phyloP scores from a whole-genome alignment of 2,329 filamentous ascomycete genomes.

The Thelonectria blattea region DNA sequence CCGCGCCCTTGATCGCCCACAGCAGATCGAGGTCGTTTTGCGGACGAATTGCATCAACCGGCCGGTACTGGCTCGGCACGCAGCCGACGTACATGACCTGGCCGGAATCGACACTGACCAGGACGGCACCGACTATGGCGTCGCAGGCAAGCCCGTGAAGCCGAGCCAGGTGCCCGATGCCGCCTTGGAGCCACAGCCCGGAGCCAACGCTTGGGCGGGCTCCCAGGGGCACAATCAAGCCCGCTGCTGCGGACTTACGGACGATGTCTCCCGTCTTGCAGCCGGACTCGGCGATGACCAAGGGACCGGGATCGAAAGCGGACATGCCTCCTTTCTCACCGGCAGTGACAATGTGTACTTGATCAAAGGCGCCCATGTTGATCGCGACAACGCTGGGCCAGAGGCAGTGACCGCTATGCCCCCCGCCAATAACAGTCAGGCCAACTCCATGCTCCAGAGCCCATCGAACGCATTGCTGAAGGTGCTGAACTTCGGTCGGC shows the following conservation, averaged over 20 bases:
- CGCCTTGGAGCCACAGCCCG: constrained; percentile 57
- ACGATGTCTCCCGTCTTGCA: constrained; percentile 64
- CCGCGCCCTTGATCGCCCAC: too few relatives aligned
- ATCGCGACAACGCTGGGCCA: constrained; percentile 58
- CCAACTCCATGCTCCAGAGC: constrained; percentile 52
- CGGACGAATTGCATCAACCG: too few relatives aligned
- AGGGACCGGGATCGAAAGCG: constrained; percentile 18
- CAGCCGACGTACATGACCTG: constrained; percentile 56
- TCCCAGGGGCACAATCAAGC: constrained; percentile 64
- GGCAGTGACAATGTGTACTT: constrained; percentile 50
- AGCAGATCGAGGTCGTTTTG: too few relatives aligned
- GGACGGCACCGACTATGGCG: constrained; percentile 63
- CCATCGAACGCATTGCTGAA: constrained; percentile 50
- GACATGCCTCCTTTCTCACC: constrained; percentile 29
- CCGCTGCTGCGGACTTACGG: constrained; percentile 49
- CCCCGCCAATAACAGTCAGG: constrained; percentile 61
- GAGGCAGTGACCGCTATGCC: constrained; percentile 66
- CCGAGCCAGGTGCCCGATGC: constrained; percentile 65
- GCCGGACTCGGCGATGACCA: constrained; percentile 60
- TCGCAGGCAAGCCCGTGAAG: constrained; percentile 64
- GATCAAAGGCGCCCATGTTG: constrained; percentile 63
- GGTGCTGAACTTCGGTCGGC: too few relatives aligned
- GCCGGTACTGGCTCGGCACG: too few relatives aligned
- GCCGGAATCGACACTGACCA: constrained; percentile 58
- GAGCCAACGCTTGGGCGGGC: constrained; percentile 62